Conservation (phyloP, 805 yeast genomes). For the Barnettozyma wickerhamii region DNA sequence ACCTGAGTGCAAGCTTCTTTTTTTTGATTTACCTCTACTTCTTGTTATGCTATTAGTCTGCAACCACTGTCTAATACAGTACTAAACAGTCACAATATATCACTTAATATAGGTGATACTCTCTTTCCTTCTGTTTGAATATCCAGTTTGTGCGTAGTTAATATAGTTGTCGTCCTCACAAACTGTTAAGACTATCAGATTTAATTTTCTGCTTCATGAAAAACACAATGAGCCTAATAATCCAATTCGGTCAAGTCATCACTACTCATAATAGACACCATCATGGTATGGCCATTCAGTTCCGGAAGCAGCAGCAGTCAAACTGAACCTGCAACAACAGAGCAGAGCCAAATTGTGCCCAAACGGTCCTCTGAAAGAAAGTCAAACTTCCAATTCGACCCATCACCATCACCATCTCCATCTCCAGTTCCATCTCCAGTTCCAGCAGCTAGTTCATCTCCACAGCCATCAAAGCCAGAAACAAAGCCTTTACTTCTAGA, state of each 20-base stretch:
- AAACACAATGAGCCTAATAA: not conserved
- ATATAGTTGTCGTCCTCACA: not conserved
- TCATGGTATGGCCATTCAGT: slow-evolving; percentile 24
- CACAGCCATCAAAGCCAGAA: not conserved
- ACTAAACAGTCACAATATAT: too few relatives aligned
- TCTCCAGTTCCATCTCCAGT: slow-evolving; percentile 1
- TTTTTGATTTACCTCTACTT: slow-evolving; percentile 26
- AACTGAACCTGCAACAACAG: not conserved
- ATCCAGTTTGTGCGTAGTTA: too few relatives aligned
- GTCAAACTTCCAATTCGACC: slow-evolving; percentile 6
- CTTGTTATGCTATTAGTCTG: not conserved
- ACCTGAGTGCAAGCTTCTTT: slow-evolving; percentile 79
- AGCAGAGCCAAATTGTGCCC: slow-evolving; percentile 2
- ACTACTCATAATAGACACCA: not conserved
- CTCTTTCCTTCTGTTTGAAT: too few relatives aligned
- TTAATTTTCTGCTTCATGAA: too few relatives aligned
- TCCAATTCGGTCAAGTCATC: not conserved
- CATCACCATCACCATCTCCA: slow-evolving; percentile 1
- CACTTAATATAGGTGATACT: too few relatives aligned
- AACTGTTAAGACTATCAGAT: not conserved
- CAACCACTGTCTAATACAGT: too few relatives aligned
- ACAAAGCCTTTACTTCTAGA: slow-evolving; percentile 32
- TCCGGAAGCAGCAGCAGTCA: not conserved
- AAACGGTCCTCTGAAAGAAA: slow-evolving; percentile 22
- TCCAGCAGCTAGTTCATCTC: too few relatives aligned